A percentile compares a stretch with the other conserved stretches of the same genome.
Evolutionary conservation across 768 basidiomycete genomes (phyloP).

Genomic region (Piloderma croceum): DNA sequence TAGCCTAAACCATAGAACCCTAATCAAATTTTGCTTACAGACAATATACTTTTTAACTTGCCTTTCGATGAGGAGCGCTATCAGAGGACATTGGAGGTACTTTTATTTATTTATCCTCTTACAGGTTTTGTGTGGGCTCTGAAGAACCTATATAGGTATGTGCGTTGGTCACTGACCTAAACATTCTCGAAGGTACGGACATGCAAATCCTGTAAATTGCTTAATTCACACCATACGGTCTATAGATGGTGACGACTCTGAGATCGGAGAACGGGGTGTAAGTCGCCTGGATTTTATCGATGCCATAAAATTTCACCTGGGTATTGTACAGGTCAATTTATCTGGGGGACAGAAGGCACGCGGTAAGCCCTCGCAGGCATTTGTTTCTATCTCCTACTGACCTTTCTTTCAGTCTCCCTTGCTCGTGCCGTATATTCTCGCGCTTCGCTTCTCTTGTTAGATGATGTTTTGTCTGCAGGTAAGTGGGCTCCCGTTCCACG

Average conservation of each 20-base stretch:
- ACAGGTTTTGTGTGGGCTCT: constrained; percentile 16
- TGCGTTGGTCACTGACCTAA: constrained; percentile 68
- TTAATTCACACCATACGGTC: too few relatives aligned
- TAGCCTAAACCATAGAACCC: neutral
- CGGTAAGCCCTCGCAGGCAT: constrained; percentile 39
- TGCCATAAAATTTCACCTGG: neutral
- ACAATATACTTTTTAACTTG: constrained; percentile 77
- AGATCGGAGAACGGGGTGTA: constrained; percentile 84
- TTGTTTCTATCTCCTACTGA: constrained; percentile 1
- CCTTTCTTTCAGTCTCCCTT: constrained; percentile 45
- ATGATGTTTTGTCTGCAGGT: constrained; percentile 66
- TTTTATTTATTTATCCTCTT: constrained; percentile 28
- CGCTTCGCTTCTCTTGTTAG: constrained; percentile 74
- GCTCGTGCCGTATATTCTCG: constrained; percentile 89
- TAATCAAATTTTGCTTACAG: too few relatives aligned
- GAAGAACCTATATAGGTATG: constrained; percentile 17
- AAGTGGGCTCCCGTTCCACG: constrained; percentile 9
- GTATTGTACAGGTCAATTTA: constrained; percentile 22
- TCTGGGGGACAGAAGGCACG: constrained; percentile 62
- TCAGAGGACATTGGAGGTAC: constrained; percentile 57
- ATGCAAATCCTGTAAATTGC: too few relatives aligned
- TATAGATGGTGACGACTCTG: constrained; percentile 85
- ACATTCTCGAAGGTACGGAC: constrained; percentile 79
- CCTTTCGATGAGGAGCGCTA: constrained; percentile 74
- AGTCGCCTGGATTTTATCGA: constrained; percentile 8